Conservation (phyloP, 1,139 yeast species). For the Hanseniaspora uvarum region DNA sequence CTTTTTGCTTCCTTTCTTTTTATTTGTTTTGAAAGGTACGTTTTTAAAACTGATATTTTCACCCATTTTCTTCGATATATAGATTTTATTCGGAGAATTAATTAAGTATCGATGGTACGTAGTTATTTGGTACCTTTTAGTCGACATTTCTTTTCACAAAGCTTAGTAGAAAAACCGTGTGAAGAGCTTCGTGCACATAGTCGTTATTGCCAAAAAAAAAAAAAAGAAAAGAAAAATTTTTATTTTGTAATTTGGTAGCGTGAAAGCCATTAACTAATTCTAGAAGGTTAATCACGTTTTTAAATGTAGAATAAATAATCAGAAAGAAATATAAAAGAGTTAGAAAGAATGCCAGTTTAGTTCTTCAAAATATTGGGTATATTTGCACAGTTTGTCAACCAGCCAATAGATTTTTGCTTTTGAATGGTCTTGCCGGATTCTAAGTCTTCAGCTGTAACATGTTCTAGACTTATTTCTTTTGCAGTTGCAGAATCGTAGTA, state of each 20-base stretch:
- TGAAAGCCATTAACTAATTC: no score
- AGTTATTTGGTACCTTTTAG: background rate
- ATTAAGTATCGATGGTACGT: background rate
- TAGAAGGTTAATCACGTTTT: no score
- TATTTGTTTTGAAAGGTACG: slow-evolving; percentile 16
- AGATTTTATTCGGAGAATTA: background rate
- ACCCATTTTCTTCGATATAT: background rate
- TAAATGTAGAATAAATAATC: no score
- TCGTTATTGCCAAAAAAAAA: no score
- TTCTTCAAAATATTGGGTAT: slow-evolving; percentile 27
- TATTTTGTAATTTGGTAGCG: no score
- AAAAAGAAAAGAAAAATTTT: no score
- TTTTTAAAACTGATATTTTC: slow-evolving; percentile 16
- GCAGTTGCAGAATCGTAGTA: background rate
- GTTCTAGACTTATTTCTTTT: background rate
- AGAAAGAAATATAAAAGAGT: background rate
- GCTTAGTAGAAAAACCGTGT: no score
- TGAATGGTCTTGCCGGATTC: slow-evolving; percentile 24
- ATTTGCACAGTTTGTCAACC: slow-evolving; percentile 34
- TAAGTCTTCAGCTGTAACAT: slow-evolving; percentile 22
- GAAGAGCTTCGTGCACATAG: no score
- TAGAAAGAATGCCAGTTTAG: background rate
- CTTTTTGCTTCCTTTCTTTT: slow-evolving; percentile 9
- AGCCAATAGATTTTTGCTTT: slow-evolving; percentile 33
- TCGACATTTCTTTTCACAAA: no score